phyloP scores from a whole-genome alignment of 1,284 basidiomycete species.

The Marasmius sp. region DNA sequence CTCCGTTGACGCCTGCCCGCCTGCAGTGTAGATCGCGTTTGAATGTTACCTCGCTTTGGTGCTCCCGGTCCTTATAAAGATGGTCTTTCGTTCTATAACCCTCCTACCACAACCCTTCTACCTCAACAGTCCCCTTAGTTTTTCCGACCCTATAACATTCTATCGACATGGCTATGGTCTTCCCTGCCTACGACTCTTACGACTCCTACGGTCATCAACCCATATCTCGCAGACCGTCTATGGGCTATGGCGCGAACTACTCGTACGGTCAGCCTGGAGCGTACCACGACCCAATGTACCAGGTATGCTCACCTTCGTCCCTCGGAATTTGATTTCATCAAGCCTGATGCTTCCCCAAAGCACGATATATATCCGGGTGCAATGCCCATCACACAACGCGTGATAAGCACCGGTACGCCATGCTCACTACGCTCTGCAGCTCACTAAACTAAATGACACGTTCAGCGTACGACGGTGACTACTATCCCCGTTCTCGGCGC shows the following conservation, averaged over 20 bases:
- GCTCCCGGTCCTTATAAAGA: neutral
- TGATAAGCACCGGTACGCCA: neutral
- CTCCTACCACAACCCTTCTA: neutral
- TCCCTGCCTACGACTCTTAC: conserved; percentile 12
- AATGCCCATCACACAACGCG: neutral
- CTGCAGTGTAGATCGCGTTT: neutral
- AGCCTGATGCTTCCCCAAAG: neutral
- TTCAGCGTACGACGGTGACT: conserved; percentile 31
- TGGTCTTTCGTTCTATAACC: neutral
- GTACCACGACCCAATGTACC: conserved; percentile 10
- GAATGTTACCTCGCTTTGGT: neutral
- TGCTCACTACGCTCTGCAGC: conserved; percentile 33
- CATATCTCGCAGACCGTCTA: conserved; percentile 16
- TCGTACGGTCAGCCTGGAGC: conserved; percentile 9
- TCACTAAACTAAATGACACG: conserved; percentile 30
- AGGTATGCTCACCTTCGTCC: neutral
- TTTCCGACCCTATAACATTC: neutral
- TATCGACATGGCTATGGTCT: conserved; percentile 11
- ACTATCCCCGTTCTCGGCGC: conserved; percentile 44
- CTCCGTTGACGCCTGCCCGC: neutral
- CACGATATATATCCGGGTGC: neutral
- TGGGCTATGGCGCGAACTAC: conserved; percentile 10
- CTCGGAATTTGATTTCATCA: neutral
- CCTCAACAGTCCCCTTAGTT: neutral
- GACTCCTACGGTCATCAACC: conserved; percentile 9